A percentile compares a stretch with the other conserved stretches of the same genome.
Conservation (phyloP, 1,139 yeast genomes). For the Kurtzmaniella quercitrusa region DNA sequence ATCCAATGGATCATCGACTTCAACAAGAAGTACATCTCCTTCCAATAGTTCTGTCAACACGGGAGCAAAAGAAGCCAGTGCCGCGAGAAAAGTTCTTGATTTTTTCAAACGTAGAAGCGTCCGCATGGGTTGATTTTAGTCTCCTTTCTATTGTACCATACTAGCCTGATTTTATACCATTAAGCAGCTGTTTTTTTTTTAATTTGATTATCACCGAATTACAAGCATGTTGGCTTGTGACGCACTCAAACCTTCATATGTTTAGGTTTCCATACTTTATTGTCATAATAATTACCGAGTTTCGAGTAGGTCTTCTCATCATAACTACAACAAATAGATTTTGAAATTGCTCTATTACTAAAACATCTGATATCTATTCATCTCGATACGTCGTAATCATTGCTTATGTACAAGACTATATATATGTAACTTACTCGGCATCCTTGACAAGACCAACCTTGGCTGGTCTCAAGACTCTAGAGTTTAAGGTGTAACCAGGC, state of each 20-base stretch:
- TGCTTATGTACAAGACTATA: slow-evolving; percentile 1
- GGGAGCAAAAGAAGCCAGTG: slow-evolving; percentile 54
- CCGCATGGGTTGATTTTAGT: slow-evolving; percentile 21
- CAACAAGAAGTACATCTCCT: slow-evolving; percentile 13
- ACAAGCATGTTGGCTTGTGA: too few species aligned
- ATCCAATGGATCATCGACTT: slow-evolving; percentile 13
- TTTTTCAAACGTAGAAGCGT: slow-evolving; percentile 77
- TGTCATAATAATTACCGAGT: too few species aligned
- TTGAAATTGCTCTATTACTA: too few species aligned
- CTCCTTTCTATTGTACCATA: background rate
- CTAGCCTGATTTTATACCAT: background rate
- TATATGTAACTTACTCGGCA: slow-evolving; percentile 9
- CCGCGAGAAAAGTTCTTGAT: slow-evolving; percentile 76
- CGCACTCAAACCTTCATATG: too few species aligned
- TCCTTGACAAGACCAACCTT: slow-evolving; percentile 91
- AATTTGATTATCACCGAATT: too few species aligned
- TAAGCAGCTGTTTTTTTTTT: too few species aligned
- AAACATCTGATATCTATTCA: too few species aligned
- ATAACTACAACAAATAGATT: too few species aligned
- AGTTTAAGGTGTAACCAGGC: slow-evolving; percentile 81
- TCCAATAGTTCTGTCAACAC: slow-evolving; percentile 1
- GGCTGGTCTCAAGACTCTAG: slow-evolving; percentile 91
- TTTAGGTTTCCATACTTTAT: too few species aligned
- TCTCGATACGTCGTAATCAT: background rate
- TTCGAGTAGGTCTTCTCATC: too few species aligned